A percentile compares a stretch with the other conserved stretches of the same genome.
These are phyloP conservation scores for Xylaria flabelliformis DNA, from an alignment of 495 filamentous ascomycete species.

Conservation along the genomic window DNA sequence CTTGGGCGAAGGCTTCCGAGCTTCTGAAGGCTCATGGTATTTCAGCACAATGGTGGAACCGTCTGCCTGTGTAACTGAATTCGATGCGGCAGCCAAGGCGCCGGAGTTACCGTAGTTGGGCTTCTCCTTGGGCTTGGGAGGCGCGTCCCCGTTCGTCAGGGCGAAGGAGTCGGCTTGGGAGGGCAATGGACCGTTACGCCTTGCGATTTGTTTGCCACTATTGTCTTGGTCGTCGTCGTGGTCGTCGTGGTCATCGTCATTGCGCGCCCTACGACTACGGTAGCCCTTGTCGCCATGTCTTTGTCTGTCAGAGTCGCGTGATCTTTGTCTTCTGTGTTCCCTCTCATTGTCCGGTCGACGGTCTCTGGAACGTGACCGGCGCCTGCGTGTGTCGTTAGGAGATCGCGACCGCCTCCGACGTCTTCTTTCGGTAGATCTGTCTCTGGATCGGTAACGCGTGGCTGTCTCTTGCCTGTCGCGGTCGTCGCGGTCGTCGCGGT, in stretches of 20 bases:
- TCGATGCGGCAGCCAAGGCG: constrained; percentile 84
- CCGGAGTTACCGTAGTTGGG: constrained; percentile 86
- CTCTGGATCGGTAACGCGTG: constrained; percentile 37
- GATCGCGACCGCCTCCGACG: constrained; percentile 47
- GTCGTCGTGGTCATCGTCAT: constrained; percentile 26
- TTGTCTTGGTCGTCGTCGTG: constrained; percentile 31
- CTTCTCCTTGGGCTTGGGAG: constrained; percentile 75
- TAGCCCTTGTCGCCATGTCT: constrained; percentile 27
- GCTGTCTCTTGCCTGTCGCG: constrained; percentile 31
- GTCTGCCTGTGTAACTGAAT: constrained; percentile 74
- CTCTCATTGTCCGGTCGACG: constrained; percentile 30
- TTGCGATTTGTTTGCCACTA: constrained; percentile 38
- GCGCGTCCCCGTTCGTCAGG: constrained; percentile 55
- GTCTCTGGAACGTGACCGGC: constrained; percentile 43
- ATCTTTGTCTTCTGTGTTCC: constrained; percentile 28
- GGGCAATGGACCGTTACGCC: constrained; percentile 65
- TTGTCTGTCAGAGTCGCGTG: constrained; percentile 31
- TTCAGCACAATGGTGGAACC: constrained; percentile 78
- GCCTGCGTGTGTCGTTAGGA: constrained; percentile 39
- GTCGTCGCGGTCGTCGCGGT: constrained; percentile 34
- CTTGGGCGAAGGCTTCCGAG: constrained; percentile 80
- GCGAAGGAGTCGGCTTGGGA: constrained; percentile 75
- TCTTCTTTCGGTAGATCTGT: constrained; percentile 29
- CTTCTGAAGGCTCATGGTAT: constrained; percentile 94
- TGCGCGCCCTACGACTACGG: constrained; percentile 31